phyloP scores from a whole-genome alignment of 768 basidiomycete genomes.

The Amanita fuliginea region DNA sequence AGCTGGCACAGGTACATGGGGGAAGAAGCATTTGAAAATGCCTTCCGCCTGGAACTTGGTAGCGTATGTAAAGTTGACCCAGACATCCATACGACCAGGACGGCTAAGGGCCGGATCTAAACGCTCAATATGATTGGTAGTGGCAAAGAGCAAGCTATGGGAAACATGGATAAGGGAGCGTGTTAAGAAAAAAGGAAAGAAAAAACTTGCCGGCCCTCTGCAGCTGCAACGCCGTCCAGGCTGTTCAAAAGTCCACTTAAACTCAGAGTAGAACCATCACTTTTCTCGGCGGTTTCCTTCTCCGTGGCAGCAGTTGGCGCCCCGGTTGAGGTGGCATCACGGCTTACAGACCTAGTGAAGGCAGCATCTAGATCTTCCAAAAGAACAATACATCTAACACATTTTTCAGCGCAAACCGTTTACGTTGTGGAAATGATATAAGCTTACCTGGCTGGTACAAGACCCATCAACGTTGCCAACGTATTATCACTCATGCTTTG shows the following conservation, averaged over 20 bases:
- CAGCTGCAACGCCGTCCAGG: conserved; percentile 77
- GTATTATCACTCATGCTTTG: conserved; percentile 85
- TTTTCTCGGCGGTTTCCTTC: conserved; percentile 31
- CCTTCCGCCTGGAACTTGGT: conserved; percentile 91
- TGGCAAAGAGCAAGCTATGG: conserved; percentile 72
- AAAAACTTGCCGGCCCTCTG: conserved; percentile 66
- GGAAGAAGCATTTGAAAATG: conserved; percentile 93
- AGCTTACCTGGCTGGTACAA: conserved; percentile 68
- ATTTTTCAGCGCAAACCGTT: conserved; percentile 9
- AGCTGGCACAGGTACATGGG: conserved; percentile 34
- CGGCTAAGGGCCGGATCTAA: conserved; percentile 83
- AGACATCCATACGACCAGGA: conserved; percentile 87
- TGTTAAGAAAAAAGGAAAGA: neutral
- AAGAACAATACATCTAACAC: conserved; percentile 72
- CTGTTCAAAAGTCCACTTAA: conserved; percentile 80
- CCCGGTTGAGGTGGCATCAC: conserved; percentile 73
- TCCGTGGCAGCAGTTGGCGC: conserved; percentile 42
- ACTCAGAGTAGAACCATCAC: conserved; percentile 75
- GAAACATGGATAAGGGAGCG: conserved; percentile 7
- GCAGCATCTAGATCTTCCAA: conserved; percentile 92
- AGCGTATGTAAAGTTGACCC: conserved; percentile 86
- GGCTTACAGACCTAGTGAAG: conserved; percentile 79
- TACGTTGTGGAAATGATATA: neutral
- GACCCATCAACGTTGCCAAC: conserved; percentile 76
- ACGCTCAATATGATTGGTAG: conserved; percentile 89